Evolutionary conservation across 2,329 filamentous ascomycete genomes (phyloP).

Genomic region (Xylaria sp.): DNA sequence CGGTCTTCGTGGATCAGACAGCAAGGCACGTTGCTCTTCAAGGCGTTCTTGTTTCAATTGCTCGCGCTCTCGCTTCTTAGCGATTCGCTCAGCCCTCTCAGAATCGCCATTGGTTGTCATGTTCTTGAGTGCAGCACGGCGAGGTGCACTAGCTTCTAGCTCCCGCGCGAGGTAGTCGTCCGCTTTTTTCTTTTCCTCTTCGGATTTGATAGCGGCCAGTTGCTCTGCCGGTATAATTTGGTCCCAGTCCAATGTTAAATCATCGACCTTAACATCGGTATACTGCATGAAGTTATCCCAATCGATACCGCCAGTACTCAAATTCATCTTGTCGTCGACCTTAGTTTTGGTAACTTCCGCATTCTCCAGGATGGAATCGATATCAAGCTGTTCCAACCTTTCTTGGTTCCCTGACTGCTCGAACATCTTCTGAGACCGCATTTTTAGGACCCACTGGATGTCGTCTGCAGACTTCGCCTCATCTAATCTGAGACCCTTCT

Average conservation of each 20-base stretch:
- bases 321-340: slow-evolving; percentile 87
- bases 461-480: slow-evolving; percentile 92
- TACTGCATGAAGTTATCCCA: slow-evolving; percentile 98
- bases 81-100: slow-evolving; percentile 68
- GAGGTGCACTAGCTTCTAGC: slow-evolving; percentile 83
- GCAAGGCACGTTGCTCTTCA: slow-evolving; percentile 75
- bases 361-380: slow-evolving; percentile 95
- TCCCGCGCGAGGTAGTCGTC: slow-evolving; percentile 82
- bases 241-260: slow-evolving; percentile 84
- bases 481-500: slow-evolving; percentile 73
- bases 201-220: slow-evolving; percentile 84
- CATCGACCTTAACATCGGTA: slow-evolving; percentile 95
- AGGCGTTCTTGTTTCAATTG: slow-evolving; percentile 73
- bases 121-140: slow-evolving; percentile 70
- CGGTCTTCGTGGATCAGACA: slow-evolving; percentile 84
- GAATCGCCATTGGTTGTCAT: slow-evolving; percentile 57
- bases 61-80: slow-evolving; percentile 70
- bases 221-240: slow-evolving; percentile 97
- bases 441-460: slow-evolving; percentile 95
- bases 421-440: slow-evolving; percentile 98
- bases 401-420: slow-evolving; percentile 96
- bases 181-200: slow-evolving; percentile 84
- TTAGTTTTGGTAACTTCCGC: slow-evolving; percentile 97
- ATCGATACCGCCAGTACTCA: slow-evolving; percentile 83
- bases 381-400: slow-evolving; percentile 95